Evolutionary conservation across 208 protist species (phyloP).

Genomic region (Lotmaria passim): DNA sequence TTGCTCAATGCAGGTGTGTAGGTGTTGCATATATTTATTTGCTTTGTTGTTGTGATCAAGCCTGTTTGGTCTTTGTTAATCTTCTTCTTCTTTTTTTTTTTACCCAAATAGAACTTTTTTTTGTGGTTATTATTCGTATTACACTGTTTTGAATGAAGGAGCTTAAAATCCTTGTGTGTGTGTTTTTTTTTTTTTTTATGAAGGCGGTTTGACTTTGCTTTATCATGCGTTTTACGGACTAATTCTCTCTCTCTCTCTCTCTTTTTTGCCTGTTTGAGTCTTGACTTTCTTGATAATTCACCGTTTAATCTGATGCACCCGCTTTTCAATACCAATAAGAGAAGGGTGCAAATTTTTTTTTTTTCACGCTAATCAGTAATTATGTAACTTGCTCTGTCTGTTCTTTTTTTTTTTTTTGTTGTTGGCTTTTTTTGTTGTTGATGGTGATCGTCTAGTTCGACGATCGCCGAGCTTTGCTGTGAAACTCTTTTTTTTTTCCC

Average conservation of each 20-base stretch:
- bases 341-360: too few relatives aligned
- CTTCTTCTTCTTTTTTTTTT: constrained; percentile 17
- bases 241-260: constrained; percentile 1
- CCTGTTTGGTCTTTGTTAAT: not conserved
- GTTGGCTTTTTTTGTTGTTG: too few relatives aligned
- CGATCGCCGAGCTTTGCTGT: too few relatives aligned
- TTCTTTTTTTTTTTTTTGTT: too few relatives aligned
- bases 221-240: too few relatives aligned
- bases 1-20: constrained; percentile 67
- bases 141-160: not conserved
- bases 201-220: too few relatives aligned
- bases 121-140: not conserved
- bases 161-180: not conserved
- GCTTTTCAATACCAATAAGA: too few relatives aligned
- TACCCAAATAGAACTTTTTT: not conserved
- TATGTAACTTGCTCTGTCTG: not conserved
- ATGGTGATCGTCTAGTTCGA: too few relatives aligned
- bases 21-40: not conserved
- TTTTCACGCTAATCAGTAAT: not conserved
- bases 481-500: too few relatives aligned
- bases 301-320: too few relatives aligned
- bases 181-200: constrained; percentile 1
- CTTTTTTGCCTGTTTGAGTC: not conserved
- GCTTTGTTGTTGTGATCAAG: not conserved
- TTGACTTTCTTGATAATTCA: constrained; percentile 4